Conservation (phyloP, 2,329 filamentous ascomycete species). For the Aureobasidium melanogenum region DNA sequence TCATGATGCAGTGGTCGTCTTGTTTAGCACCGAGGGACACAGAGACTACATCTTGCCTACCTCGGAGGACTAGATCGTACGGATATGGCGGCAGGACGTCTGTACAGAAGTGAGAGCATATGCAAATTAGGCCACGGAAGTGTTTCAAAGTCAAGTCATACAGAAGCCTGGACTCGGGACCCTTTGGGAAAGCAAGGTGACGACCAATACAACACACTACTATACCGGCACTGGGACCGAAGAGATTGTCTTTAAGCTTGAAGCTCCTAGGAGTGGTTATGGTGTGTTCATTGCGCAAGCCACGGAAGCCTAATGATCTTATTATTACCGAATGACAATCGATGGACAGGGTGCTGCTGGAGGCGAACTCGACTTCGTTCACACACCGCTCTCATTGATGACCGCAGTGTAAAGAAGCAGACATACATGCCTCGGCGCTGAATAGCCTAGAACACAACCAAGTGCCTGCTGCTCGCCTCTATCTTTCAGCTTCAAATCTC, state of each 20-base stretch:
- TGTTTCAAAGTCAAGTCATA: no score
- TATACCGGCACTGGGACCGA: no score
- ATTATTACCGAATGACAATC: neutral
- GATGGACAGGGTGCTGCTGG: neutral
- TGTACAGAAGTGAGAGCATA: neutral
- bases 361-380: neutral
- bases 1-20: slow-evolving; percentile 44
- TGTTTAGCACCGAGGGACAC: slow-evolving; percentile 58
- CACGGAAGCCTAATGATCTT: neutral
- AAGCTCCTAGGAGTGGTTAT: neutral
- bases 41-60: slow-evolving; percentile 39
- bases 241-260: no score
- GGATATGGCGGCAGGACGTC: neutral
- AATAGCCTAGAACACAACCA: neutral
- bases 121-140: no score
- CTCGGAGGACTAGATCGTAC: neutral
- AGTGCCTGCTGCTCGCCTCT: neutral
- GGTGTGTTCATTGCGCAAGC: neutral
- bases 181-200: neutral
- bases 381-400: neutral
- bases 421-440: neutral
- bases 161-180: no score
- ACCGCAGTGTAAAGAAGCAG: neutral
- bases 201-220: neutral
- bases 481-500: neutral